Evolutionary conservation across 1,139 yeast species (phyloP).

Genomic region (Kodamaea ohmeri): DNA sequence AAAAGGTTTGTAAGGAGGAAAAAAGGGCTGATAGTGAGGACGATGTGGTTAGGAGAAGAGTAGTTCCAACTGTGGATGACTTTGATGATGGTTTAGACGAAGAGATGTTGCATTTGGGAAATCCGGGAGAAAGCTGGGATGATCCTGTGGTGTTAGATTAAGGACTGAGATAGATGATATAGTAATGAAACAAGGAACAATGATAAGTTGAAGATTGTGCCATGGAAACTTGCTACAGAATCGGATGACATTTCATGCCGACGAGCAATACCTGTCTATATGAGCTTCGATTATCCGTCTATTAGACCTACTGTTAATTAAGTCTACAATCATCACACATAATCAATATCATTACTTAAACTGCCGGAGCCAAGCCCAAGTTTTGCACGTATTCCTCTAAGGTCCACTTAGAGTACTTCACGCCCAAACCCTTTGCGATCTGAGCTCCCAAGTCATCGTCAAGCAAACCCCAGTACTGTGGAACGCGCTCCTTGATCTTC

Average conservation of each 20-base stretch:
- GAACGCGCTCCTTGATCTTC: constrained; percentile 32
- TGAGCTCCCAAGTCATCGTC: constrained; percentile 31
- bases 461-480: constrained; percentile 39
- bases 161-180: neutral
- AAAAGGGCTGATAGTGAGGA: constrained; percentile 1
- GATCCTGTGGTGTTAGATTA: constrained; percentile 36
- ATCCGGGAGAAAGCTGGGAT: constrained; percentile 34
- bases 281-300: too few relatives aligned
- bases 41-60: neutral
- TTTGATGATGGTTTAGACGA: constrained; percentile 28
- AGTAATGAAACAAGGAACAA: neutral
- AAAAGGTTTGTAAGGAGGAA: neutral
- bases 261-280: too few relatives aligned
- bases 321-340: too few relatives aligned
- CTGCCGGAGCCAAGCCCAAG: constrained; percentile 19
- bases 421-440: constrained; percentile 35
- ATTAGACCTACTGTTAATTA: too few relatives aligned
- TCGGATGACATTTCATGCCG: too few relatives aligned
- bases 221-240: too few relatives aligned
- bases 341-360: constrained; percentile 6
- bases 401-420: constrained; percentile 27
- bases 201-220: constrained; percentile 1
- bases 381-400: constrained; percentile 25
- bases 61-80: constrained; percentile 4
- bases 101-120: constrained; percentile 12